phyloP scores from a whole-genome alignment of 352 stramenopile species.

The Lagenidium giganteum region DNA sequence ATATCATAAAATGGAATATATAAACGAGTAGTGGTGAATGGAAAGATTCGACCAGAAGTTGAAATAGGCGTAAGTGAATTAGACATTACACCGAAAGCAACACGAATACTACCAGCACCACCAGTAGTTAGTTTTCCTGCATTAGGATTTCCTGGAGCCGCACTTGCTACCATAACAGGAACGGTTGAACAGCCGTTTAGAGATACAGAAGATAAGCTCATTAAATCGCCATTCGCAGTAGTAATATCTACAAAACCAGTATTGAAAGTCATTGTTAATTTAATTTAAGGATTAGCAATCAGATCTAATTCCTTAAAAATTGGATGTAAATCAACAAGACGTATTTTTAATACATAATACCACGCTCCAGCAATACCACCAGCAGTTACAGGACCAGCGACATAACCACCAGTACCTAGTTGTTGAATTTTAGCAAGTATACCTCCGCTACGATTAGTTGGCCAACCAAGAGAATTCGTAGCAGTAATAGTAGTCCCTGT shows the following conservation, averaged over 20 bases:
- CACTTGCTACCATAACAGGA: constrained; percentile 12
- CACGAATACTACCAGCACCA: not conserved
- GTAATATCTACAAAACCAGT: constrained; percentile 5
- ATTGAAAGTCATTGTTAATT: constrained; percentile 10
- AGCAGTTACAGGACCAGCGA: constrained; percentile 4
- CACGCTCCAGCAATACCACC: constrained; percentile 5
- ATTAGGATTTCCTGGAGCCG: constrained; percentile 5
- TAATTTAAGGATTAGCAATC: constrained; percentile 15
- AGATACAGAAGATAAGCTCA: constrained; percentile 1
- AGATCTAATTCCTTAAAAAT: constrained; percentile 21
- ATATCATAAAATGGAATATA: constrained; percentile 28
- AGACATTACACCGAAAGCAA: constrained; percentile 11
- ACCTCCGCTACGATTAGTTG: no score
- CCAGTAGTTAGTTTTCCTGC: constrained; percentile 2
- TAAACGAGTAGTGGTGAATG: constrained; percentile 11
- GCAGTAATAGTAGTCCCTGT: no score
- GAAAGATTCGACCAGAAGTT: constrained; percentile 2
- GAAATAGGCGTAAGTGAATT: constrained; percentile 5
- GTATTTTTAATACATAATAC: constrained; percentile 19
- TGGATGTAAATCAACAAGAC: constrained; percentile 13
- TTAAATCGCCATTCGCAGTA: no score
- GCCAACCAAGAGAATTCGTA: no score
- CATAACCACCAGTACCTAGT: constrained; percentile 4
- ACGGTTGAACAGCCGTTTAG: constrained; percentile 14
- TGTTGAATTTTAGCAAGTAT: constrained; percentile 4